phyloP scores from a whole-genome alignment of 345 rosid species.

The Populus euphratica region DNA sequence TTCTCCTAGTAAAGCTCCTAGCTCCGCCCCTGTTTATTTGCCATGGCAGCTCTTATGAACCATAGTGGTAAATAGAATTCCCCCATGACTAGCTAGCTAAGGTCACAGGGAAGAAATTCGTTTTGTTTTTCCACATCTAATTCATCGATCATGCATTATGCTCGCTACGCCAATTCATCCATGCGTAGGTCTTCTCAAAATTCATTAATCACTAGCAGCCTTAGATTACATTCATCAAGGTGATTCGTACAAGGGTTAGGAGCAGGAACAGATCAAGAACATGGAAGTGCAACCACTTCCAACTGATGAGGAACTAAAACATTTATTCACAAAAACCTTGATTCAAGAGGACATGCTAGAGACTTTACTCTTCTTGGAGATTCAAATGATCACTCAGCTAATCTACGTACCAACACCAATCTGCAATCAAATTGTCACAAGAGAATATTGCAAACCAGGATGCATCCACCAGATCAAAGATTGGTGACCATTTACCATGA shows the following conservation, averaged over 20 bases:
- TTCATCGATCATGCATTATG: not conserved
- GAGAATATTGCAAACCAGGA: not conserved
- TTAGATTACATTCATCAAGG: not conserved
- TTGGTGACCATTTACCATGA: not conserved
- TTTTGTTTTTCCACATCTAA: not conserved
- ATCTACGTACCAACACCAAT: not conserved
- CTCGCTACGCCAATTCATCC: not conserved
- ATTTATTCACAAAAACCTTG: conserved; percentile 4
- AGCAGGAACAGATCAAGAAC: not conserved
- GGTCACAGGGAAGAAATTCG: too few relatives aligned
- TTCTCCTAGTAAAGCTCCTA: too few relatives aligned
- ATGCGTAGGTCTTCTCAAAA: not conserved
- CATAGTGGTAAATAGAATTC: too few relatives aligned
- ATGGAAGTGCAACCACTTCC: not conserved
- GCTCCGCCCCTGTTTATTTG: too few relatives aligned
- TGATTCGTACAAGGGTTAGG: not conserved
- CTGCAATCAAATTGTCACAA: not conserved
- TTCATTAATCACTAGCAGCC: not conserved
- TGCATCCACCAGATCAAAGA: not conserved
- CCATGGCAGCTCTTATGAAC: too few relatives aligned
- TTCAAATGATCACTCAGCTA: not conserved
- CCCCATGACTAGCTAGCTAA: too few relatives aligned
- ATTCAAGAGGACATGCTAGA: not conserved
- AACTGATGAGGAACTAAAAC: not conserved
- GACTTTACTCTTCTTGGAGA: not conserved